A percentile compares a stretch with the other conserved stretches of the same genome.
These are phyloP conservation scores for Globisporangium canariense DNA, from an alignment of 352 stramenopile genomes.

Conservation along the genomic window DNA sequence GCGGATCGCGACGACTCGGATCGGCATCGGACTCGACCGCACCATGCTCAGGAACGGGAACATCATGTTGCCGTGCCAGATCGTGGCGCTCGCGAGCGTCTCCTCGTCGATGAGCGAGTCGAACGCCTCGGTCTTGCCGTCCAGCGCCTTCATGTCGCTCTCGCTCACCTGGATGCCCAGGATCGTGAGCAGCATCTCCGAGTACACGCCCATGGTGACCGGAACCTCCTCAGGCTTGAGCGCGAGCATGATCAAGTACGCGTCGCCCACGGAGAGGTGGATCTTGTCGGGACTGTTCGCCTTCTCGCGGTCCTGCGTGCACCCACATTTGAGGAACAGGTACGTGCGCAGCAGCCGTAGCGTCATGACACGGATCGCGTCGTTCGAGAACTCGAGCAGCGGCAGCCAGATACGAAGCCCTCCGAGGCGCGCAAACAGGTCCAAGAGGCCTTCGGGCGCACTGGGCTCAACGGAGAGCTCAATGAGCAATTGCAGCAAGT, in stretches of 20 bases:
- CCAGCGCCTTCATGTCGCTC: constrained; percentile 43
- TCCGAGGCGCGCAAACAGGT: constrained; percentile 71
- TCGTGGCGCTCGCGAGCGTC: constrained; percentile 40
- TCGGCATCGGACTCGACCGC: constrained; percentile 47
- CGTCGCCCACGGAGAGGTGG: constrained; percentile 71
- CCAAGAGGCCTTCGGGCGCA: constrained; percentile 61
- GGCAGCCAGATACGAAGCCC: constrained; percentile 82
- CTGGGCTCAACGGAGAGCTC: constrained; percentile 72
- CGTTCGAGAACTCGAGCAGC: constrained; percentile 67
- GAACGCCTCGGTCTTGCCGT: constrained; percentile 43
- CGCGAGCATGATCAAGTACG: constrained; percentile 79
- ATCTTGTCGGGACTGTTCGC: constrained; percentile 67
- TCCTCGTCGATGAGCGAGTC: constrained; percentile 59
- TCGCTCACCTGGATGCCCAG: constrained; percentile 68
- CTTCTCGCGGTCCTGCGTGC: constrained; percentile 57
- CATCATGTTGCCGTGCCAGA: constrained; percentile 73
- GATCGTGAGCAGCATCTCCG: constrained; percentile 72
- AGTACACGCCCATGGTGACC: constrained; percentile 78
- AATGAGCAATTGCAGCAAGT: constrained; percentile 75
- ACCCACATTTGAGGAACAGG: constrained; percentile 73
- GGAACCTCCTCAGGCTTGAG: constrained; percentile 63
- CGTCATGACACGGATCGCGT: constrained; percentile 78
- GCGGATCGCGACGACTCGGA: constrained; percentile 59
- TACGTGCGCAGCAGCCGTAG: constrained; percentile 76
- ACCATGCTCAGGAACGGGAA: constrained; percentile 57